Base-by-base conservation (phyloP, 306 rosid species). In the Castanea mollissima region DNA sequence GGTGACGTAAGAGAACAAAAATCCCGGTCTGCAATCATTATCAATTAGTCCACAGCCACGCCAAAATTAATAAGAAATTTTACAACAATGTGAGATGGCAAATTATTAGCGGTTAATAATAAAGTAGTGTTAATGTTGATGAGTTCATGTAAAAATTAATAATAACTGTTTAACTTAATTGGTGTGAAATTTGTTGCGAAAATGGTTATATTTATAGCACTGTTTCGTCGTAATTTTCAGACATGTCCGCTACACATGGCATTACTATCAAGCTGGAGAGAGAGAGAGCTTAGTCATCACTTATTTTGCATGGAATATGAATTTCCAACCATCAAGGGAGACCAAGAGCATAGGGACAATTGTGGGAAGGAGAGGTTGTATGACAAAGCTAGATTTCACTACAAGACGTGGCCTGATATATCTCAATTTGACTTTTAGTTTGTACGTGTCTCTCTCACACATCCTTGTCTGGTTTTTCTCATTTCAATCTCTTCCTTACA, bases 401-500 rank as follows among this genome's bases (percentile, higher is more conserved):
- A 2, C 11, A 68, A 73, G 67, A 76, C 79, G 71, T 76, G 80
- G 83, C 60, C 74, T 15, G 23, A 80, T 70, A 73, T 41, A 63
- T 79, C 69, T 65, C 74, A 71, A 76, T 76, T 80, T 81, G 78
- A 85, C 86, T 74, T 78, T 25, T 31, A 7, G 20, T 7, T 67
- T 38, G 35, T 6, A 60, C 51, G 71, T 73, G 73, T 57, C 77
- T 6, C 14, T 69, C 76, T 70, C 75, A 55, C 74, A 46, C 20
- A 55, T 32, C 55, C 63, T 73, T 8, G 64, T 20, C 55, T 74
- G 67, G 44, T 32, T 59, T 52, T 72, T 76, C 78, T 52, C 73
- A 25, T 78, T 52, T 52, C 56, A 65, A 74, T 84, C 85, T 72
- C 76, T 84, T 74, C 84, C 85, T 77, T 80, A 62, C 72, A 68